Evolutionary conservation across 441 rosid genomes (phyloP).

Genomic region (Manihot esculenta): DNA sequence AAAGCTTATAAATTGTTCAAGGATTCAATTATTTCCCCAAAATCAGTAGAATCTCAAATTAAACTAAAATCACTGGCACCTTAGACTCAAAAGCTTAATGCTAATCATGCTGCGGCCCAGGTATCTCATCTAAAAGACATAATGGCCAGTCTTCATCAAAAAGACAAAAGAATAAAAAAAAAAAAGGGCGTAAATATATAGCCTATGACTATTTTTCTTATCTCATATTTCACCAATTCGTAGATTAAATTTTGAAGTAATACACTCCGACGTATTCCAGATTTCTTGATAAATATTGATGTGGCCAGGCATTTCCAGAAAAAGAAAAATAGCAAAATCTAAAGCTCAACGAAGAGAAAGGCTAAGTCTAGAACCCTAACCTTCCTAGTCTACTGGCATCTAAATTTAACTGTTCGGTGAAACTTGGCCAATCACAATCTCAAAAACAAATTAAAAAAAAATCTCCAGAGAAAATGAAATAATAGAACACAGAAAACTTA

Average conservation of each 20-base stretch:
- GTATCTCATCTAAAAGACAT: background rate
- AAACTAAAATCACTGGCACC: background rate
- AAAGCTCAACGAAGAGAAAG: background rate
- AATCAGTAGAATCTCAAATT: background rate
- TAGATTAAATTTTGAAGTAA: no score
- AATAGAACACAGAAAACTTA: constrained; percentile 28
- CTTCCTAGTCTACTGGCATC: background rate
- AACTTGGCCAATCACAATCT: background rate
- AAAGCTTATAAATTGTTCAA: background rate
- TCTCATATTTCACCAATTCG: background rate
- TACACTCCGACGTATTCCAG: no score
- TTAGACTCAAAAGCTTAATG: background rate
- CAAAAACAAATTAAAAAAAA: no score
- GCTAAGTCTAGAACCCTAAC: background rate
- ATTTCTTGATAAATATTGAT: background rate
- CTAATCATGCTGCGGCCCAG: background rate
- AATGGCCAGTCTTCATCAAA: background rate
- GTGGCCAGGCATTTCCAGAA: background rate
- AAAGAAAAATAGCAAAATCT: background rate
- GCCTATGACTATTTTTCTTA: no score
- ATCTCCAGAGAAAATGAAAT: background rate
- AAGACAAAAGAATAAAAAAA: background rate
- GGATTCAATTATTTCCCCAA: background rate
- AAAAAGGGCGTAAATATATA: no score
- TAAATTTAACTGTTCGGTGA: background rate